A percentile compares a stretch with the other conserved stretches of the same genome.
phyloP scores from a whole-genome alignment of 768 basidiomycete species.

The Lentinula detonsa region DNA sequence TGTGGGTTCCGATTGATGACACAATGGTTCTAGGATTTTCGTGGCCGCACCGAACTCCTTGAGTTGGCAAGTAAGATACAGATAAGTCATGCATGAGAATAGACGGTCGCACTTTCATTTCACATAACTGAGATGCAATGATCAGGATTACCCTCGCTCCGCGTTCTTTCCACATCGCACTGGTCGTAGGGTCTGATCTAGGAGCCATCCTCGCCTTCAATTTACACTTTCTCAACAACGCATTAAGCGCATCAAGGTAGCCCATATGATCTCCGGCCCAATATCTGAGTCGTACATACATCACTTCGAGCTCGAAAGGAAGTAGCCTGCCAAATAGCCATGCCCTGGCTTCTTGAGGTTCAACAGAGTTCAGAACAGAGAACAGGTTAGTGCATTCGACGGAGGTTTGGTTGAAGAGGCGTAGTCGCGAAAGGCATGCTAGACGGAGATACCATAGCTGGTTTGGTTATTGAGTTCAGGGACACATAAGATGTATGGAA shows the following conservation, averaged over 20 bases:
- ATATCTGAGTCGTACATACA: slow-evolving; percentile 69
- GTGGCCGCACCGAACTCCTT: slow-evolving; percentile 70
- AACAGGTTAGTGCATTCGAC: slow-evolving; percentile 82
- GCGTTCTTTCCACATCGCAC: slow-evolving; percentile 81
- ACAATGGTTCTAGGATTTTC: slow-evolving; percentile 63
- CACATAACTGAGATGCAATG: slow-evolving; percentile 74
- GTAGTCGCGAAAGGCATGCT: slow-evolving; percentile 69
- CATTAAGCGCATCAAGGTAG: slow-evolving; percentile 68
- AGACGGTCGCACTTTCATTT: slow-evolving; percentile 61
- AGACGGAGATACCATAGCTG: slow-evolving; percentile 85
- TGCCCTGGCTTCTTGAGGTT: slow-evolving; percentile 42
- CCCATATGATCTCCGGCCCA: slow-evolving; percentile 80
- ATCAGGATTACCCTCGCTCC: slow-evolving; percentile 71
- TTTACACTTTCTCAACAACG: slow-evolving; percentile 59
- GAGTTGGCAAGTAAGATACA: not conserved
- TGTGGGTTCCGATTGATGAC: slow-evolving; percentile 36
- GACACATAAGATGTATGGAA: not conserved
- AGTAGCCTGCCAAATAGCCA: slow-evolving; percentile 58
- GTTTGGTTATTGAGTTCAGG: not conserved
- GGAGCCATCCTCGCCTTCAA: slow-evolving; percentile 35
- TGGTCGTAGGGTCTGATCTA: slow-evolving; percentile 25
- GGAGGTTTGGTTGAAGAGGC: slow-evolving; percentile 82
- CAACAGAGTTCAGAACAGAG: slow-evolving; percentile 55
- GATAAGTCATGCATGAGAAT: not conserved
- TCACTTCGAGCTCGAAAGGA: slow-evolving; percentile 60